Conservation (phyloP, 2,329 filamentous ascomycete genomes). For the Kalmusia sp. region DNA sequence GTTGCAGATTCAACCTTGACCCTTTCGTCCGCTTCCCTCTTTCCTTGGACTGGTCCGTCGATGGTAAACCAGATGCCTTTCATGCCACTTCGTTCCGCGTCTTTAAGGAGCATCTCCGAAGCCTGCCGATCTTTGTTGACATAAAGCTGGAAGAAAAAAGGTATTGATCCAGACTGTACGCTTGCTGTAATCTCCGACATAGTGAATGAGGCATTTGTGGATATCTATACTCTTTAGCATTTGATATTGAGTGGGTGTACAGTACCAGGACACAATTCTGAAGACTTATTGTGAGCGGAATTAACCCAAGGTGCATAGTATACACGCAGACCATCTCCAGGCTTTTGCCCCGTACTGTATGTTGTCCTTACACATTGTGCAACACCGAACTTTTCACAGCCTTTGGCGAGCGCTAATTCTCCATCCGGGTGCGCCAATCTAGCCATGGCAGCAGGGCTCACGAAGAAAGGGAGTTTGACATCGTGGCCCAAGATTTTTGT, state of each 20-base stretch:
- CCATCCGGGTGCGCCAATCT: conserved; percentile 37
- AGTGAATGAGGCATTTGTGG: conserved; percentile 33
- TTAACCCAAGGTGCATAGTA: too few species aligned
- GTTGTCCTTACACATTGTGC: conserved; percentile 41
- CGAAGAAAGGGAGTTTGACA: conserved; percentile 34
- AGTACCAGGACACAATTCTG: too few species aligned
- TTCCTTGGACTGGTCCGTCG: conserved; percentile 32
- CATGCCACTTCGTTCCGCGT: conserved; percentile 18
- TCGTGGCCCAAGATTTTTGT: conserved; percentile 27
- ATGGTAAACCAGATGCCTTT: conserved; percentile 29
- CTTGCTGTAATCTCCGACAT: conserved; percentile 27
- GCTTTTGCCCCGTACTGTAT: too few species aligned
- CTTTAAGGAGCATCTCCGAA: conserved; percentile 23
- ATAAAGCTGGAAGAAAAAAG: conserved; percentile 38
- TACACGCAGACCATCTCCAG: too few species aligned
- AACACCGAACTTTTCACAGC: conserved; percentile 30
- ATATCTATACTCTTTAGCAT: conserved; percentile 22
- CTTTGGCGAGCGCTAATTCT: conserved; percentile 36
- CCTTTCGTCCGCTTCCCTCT: conserved; percentile 33
- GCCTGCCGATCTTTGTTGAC: conserved; percentile 26
- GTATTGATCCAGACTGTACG: conserved; percentile 9
- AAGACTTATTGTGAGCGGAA: too few species aligned
- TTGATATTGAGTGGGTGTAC: too few species aligned
- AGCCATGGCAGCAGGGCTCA: conserved; percentile 38
- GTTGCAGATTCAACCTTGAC: conserved; percentile 35